Evolutionary conservation across 257 asterid genomes (phyloP), one percentile per base, ranked within the genome.

Genomic region (Knoxia roxburghii): DNA sequence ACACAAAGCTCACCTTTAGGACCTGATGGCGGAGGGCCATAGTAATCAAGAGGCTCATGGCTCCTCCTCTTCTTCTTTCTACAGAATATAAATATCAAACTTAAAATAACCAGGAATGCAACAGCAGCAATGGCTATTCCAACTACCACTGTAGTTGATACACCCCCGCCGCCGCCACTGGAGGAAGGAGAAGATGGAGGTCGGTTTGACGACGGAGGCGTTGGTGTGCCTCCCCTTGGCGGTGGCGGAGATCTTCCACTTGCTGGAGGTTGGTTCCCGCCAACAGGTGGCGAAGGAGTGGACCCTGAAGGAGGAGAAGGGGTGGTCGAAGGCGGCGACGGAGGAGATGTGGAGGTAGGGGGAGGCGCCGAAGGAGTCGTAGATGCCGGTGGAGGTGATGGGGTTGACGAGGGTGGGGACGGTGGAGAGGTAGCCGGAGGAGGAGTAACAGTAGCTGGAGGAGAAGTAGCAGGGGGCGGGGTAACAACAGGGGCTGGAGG

Each of bases 81-180:
- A 69, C 90, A 90, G 72, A 75, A 81, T 5, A 87, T 52, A 64
- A 72, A 82, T 60, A 87, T 30, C 57, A 86, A 32, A 60, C 86
- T 81, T 68, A 90, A 15, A 60, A 85, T 50, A 41, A 73, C 83
- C n/a, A 90, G 75, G 58, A 87, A 43, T 0, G 82, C 65, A 5
- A 90, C 87, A 45, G 87, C 95, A 5, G 84, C 95, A 5, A 87
- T 48, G 8, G 94, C 95, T 24, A 90, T 79, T 30, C 95, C 95
- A 14, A 87, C 85, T 17, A 84, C 87, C 73, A 51, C 8, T 43
- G 82, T 87, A 4, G 87, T 77, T 7, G 95, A 72, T 21, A 82
- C 70, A 20, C 78, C 71, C 29, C 73, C 72, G 8, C 75, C 81
- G 27, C 71, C 26, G 54, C 33, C 7, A 83, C 63, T 23, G 85